Evolutionary conservation across 257 asterid genomes (phyloP).

Genomic region (Ophiorrhiza pumila): DNA sequence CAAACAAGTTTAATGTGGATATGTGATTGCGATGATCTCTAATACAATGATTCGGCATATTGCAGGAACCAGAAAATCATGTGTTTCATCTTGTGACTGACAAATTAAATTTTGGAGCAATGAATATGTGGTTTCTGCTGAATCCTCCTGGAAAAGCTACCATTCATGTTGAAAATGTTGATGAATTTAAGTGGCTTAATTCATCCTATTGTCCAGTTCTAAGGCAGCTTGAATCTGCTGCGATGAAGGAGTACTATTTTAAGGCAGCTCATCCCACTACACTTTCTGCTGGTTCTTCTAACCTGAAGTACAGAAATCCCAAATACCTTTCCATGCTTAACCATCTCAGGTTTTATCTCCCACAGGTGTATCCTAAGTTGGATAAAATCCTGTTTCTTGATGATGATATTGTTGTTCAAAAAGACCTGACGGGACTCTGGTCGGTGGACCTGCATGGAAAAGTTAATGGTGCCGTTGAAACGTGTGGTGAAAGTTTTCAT

Average conservation of each 20-base stretch:
- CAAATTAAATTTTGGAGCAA: conserved; percentile 96
- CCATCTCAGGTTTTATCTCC: conserved; percentile 95
- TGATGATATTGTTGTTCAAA: conserved; percentile 97
- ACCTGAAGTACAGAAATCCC: conserved; percentile 94
- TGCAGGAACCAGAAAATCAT: conserved; percentile 94
- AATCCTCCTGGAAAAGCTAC: conserved; percentile 99
- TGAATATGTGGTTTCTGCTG: conserved; percentile 99
- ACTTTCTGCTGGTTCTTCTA: conserved; percentile 83
- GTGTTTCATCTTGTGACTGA: conserved; percentile 98
- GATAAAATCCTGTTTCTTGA: conserved; percentile 95
- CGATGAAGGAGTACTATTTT: conserved; percentile 96
- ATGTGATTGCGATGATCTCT: background rate
- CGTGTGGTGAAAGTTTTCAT: conserved; percentile 97
- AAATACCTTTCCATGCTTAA: conserved; percentile 98
- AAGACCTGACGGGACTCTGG: conserved; percentile 96
- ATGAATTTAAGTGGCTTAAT: conserved; percentile 95
- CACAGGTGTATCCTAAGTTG: conserved; percentile 92
- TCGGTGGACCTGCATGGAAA: conserved; percentile 76
- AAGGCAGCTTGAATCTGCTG: conserved; percentile 88
- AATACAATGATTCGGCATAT: conserved; percentile 15
- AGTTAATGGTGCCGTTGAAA: conserved; percentile 98
- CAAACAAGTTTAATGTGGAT: background rate
- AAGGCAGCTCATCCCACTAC: conserved; percentile 95
- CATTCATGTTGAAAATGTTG: conserved; percentile 93
- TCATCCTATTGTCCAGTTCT: conserved; percentile 92